Evolutionary conservation across 768 basidiomycete genomes (phyloP), one percentile per base, ranked within the genome.

Genomic region (Termitomyces sp.): DNA sequence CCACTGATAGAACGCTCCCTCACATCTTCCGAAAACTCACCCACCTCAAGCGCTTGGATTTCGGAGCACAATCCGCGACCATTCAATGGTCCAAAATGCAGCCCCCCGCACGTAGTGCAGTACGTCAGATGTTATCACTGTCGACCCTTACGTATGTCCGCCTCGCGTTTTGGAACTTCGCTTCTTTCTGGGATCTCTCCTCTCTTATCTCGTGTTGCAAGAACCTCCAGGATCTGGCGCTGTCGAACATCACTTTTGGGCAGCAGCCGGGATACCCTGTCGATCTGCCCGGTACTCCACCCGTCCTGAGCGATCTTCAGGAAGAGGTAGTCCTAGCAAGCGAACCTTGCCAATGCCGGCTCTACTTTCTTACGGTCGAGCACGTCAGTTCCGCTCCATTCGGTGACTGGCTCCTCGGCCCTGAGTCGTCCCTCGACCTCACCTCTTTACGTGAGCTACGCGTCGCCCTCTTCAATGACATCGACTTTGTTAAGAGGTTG

Each of bases 321-420:
- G 60, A 56, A 42, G 56, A 56, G 32, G 32, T n/a, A 0, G 44
- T 27, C 2, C 3, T 45, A 9, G 29, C 25, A n/a, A 50, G 35
- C 19, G 40, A 40, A 29, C 19, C 55, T 25, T 49, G 44, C 32
- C 59, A 41, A 37, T 63, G 53, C 40, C 59, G 62, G 29, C 68
- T 72, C 19, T 71, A 75, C 29, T 75, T 73, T 41, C 65, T 79
- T 38, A 76, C 75, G 2, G 70, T 79, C 54, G 77, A 79, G 57
- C 74, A 69, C 54, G 71, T 77, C 47, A 66, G 65, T 42, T 76
- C 73, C 52, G 64, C 67, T 9, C 69, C 69, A 38, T 69, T 77
- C 41, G 71, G 70, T 38, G 65, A 73, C 47, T 77, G 75, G 76
- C 65, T 76, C 8, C 67, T 75, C 23, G 69, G 69, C 49, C 65